Conservation (phyloP, 75 land plant genomes). For the Pinus tabuliformis region DNA sequence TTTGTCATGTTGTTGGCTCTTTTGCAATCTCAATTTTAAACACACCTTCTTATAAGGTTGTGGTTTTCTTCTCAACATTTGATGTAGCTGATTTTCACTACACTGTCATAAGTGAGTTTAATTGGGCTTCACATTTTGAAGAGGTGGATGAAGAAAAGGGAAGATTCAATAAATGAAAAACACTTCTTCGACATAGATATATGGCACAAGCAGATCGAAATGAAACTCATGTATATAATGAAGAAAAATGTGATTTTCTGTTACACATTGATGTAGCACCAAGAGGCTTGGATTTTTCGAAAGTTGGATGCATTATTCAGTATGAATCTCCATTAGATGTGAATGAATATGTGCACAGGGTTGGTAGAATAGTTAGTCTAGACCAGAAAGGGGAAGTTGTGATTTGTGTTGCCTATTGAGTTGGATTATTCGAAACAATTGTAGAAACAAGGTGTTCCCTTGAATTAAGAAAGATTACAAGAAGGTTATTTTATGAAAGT, state of each 20-base stretch:
- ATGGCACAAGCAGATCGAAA: conserved; percentile 86
- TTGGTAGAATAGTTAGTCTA: too few species aligned
- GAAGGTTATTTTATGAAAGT: too few species aligned
- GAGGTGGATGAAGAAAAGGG: conserved; percentile 29
- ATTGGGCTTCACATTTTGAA: conserved; percentile 45
- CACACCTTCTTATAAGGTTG: too few species aligned
- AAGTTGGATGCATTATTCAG: conserved; percentile 81
- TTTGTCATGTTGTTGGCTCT: too few species aligned
- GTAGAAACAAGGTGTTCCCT: too few species aligned
- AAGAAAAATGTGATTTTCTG: conserved; percentile 70
- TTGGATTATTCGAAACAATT: too few species aligned
- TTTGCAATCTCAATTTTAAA: too few species aligned
- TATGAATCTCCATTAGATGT: conserved; percentile 98
- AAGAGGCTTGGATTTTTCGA: conserved; percentile 91
- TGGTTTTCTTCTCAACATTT: conserved; percentile 95
- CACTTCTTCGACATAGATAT: conserved; percentile 77
- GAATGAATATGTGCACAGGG: conserved; percentile 97
- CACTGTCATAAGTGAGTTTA: conserved; percentile 60
- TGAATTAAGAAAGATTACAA: too few species aligned
- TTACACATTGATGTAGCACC: conserved; percentile 94
- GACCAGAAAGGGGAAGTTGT: too few species aligned
- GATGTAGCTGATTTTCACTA: conserved; percentile 94
- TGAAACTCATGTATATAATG: conserved; percentile 54
- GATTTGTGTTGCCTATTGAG: too few species aligned
- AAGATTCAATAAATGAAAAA: conserved; percentile 56